A percentile compares a stretch with the other conserved stretches of the same genome.
Conservation (phyloP, 1,284 basidiomycete species). For the Laetiporus sulphureus region DNA sequence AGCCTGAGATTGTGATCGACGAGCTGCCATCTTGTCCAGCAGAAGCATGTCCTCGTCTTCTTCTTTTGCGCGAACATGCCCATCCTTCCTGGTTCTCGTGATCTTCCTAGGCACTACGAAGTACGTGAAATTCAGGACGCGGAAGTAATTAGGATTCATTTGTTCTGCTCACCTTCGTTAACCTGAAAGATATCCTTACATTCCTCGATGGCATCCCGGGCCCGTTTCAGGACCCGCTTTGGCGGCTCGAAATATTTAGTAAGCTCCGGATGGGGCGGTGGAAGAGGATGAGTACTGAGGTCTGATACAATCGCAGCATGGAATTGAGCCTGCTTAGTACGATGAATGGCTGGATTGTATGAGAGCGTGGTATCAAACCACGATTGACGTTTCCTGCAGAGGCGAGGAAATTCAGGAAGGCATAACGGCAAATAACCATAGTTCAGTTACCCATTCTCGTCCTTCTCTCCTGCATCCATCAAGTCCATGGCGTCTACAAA, state of each 20-base stretch:
- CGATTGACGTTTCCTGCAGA: slow-evolving; percentile 46
- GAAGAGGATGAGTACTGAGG: slow-evolving; percentile 66
- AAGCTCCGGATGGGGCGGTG: slow-evolving; percentile 81
- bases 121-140: background rate
- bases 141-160: background rate
- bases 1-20: slow-evolving; percentile 20
- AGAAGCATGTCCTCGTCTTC: slow-evolving; percentile 61
- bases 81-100: slow-evolving; percentile 45
- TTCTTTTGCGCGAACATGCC: slow-evolving; percentile 51
- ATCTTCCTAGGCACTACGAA: slow-evolving; percentile 52
- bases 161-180: slow-evolving; percentile 48
- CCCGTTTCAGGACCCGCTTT: slow-evolving; percentile 52
- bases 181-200: slow-evolving; percentile 68
- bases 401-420: too few relatives aligned
- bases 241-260: slow-evolving; percentile 82
- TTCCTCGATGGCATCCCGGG: slow-evolving; percentile 48
- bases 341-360: slow-evolving; percentile 88
- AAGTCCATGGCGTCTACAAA: slow-evolving; percentile 88
- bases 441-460: slow-evolving; percentile 57
- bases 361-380: slow-evolving; percentile 80
- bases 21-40: slow-evolving; percentile 41
- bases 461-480: slow-evolving; percentile 63
- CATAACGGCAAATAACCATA: background rate
- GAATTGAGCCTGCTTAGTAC: slow-evolving; percentile 88
- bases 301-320: slow-evolving; percentile 78